Evolutionary conservation across 441 rosid species (phyloP), one percentile per base, ranked within the genome.

Genomic region (Croton laevigatus): DNA sequence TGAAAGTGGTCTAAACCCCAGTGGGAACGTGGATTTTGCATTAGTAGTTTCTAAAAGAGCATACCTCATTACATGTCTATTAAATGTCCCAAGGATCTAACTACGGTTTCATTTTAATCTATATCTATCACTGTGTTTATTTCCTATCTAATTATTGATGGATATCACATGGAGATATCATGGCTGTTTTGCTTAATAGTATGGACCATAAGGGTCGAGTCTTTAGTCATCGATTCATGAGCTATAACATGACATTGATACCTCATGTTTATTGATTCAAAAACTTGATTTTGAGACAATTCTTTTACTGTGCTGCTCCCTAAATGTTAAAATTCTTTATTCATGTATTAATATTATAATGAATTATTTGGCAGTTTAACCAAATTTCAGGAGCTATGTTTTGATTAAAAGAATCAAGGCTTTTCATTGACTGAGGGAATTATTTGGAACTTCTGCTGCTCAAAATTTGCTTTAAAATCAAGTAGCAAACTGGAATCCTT

Each of bases 311-410:
- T 36, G 17, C 55, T 73, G 59, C 54, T 62, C 23, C 63, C 57
- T 51, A 52, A 38, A 14, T 51, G 5, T n/a, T 54, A 54, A 37
- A 64, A 48, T 6, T 53, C 12, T 42, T 17, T 10, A 14, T 62
- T 20, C 11, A 55, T 74, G 68, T 37, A 53, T 19, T 36, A 37
- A 27, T 51, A 6, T 75, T 22, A 16, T 8, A 22, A 20, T 49
- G 52, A 59, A 55, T 27, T 37, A 5, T 71, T 49, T 73, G 74
- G 78, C 88, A 86, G 88, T 70, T 76, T 86, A 72, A 60, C 63
- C 37, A 79, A 81, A 64, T 84, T 84, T 78, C 78, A 86, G 73
- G 84, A 81, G 51, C 75, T 82, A 23, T 84, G 90, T 71, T 34
- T 49, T 68, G 65, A 54, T 68, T 38, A 46, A 67, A 63, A 71